Conservation (phyloP, 163 green algal genomes). For the Coccomyxa subellipsoidea region DNA sequence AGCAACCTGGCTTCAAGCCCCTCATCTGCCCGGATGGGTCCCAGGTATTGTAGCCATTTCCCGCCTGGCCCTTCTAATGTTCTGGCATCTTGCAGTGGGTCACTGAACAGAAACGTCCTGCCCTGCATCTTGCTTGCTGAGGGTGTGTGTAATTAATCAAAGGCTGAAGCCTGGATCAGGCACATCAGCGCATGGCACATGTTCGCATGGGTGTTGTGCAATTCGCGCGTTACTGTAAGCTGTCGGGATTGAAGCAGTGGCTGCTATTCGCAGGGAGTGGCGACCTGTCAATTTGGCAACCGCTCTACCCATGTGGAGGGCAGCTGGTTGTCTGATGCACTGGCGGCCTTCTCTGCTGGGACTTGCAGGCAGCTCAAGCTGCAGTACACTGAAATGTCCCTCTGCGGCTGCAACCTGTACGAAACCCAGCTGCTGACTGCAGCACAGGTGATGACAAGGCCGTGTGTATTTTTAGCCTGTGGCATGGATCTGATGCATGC, state of each 20-base stretch:
- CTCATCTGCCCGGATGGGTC: not conserved
- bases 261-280: not conserved
- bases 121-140: too few species aligned
- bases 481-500: not conserved
- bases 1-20: not conserved
- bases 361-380: not conserved
- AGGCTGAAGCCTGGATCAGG: too few species aligned
- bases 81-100: too few species aligned
- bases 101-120: too few species aligned
- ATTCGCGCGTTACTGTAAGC: too few species aligned
- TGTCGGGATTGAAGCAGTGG: too few species aligned
- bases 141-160: too few species aligned
- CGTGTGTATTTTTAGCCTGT: not conserved
- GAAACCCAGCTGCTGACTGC: not conserved
- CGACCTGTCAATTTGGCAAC: not conserved
- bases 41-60: not conserved
- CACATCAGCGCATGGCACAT: too few species aligned
- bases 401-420: not conserved
- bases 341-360: not conserved
- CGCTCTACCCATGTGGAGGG: not conserved
- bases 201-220: too few species aligned
- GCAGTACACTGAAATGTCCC: not conserved
- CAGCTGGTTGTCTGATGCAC: not conserved
- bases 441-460: not conserved
- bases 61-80: not conserved